A percentile compares a stretch with the other conserved stretches of the same genome.
Conservation (phyloP, 371 early-diverging fungal genomes). For the Dichotomocladium elegans region DNA sequence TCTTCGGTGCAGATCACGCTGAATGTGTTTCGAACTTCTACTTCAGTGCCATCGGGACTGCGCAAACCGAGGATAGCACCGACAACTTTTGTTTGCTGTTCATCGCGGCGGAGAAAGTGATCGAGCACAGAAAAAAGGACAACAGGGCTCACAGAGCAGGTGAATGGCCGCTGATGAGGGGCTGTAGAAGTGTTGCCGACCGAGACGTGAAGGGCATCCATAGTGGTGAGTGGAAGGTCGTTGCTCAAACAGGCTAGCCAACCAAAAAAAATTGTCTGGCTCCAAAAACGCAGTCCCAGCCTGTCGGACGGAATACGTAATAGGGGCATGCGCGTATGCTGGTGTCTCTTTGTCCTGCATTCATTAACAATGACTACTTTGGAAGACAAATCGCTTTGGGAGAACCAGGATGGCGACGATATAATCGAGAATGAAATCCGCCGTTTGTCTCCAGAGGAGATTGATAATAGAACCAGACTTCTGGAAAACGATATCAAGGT, state of each 20-base stretch:
- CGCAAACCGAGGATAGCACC: constrained; percentile 87
- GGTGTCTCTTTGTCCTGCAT: neutral
- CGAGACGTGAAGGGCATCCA: constrained; percentile 36
- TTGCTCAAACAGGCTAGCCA: neutral
- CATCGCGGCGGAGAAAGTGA: constrained; percentile 86
- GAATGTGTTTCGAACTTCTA: constrained; percentile 88
- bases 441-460: constrained; percentile 86
- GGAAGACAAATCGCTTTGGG: constrained; percentile 70
- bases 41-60: constrained; percentile 79
- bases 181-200: constrained; percentile 34
- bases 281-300: constrained; percentile 5
- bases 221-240: neutral
- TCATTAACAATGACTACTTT: constrained; percentile 50
- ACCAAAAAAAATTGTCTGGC: constrained; percentile 1
- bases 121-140: constrained; percentile 91
- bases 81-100: constrained; percentile 77
- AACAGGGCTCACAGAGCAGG: constrained; percentile 73
- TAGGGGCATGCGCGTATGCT: constrained; percentile 4
- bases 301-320: constrained; percentile 1
- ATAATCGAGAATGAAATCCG: constrained; percentile 91
- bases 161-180: constrained; percentile 56
- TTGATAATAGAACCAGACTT: constrained; percentile 86
- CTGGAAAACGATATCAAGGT: constrained; percentile 96
- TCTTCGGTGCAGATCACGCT: constrained; percentile 77
- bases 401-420: constrained; percentile 54